These are phyloP conservation scores for Stellera chamaejasme DNA, from an alignment of 345 rosid genomes.

Conservation along the genomic window DNA sequence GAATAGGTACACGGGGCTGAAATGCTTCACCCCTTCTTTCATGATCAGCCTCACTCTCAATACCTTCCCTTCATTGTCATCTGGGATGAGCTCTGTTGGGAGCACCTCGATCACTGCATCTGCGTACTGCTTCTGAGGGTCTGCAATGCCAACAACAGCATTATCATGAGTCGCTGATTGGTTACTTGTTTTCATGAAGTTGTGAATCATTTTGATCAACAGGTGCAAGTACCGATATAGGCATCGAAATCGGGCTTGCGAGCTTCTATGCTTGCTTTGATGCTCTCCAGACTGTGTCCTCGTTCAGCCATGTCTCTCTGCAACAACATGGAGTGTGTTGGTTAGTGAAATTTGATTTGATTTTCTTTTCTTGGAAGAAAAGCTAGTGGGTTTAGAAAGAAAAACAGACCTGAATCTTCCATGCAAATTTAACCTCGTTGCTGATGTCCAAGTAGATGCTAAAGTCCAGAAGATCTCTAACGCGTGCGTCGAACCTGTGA, in stretches of 20 bases:
- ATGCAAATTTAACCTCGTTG: conserved; percentile 95
- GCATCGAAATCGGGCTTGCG: conserved; percentile 96
- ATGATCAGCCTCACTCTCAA: conserved; percentile 86
- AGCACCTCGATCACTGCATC: conserved; percentile 94
- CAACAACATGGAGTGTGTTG: conserved; percentile 8
- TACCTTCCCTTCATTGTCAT: conserved; percentile 86
- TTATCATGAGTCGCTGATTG: neutral
- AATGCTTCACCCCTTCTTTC: conserved; percentile 87
- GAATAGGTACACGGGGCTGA: conserved; percentile 84
- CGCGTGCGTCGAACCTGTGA: conserved; percentile 78
- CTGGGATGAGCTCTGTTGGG: conserved; percentile 83
- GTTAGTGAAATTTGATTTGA: too few species aligned
- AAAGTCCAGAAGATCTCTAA: conserved; percentile 82
- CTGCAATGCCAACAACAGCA: conserved; percentile 27
- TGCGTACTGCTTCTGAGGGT: conserved; percentile 91
- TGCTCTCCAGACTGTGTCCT: conserved; percentile 98
- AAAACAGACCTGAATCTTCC: conserved; percentile 58
- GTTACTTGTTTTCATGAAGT: too few species aligned
- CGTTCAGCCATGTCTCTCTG: conserved; percentile 99
- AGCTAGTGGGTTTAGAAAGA: too few species aligned
- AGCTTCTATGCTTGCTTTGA: conserved; percentile 95
- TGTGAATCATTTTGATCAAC: too few species aligned
- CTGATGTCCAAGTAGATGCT: conserved; percentile 96
- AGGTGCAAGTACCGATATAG: conserved; percentile 54
- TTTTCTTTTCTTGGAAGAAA: too few species aligned